Percentiles rank a stretch among this genome's conserved stretches.
Conservation (phyloP, 345 rosid genomes). For the Heritiera littoralis region DNA sequence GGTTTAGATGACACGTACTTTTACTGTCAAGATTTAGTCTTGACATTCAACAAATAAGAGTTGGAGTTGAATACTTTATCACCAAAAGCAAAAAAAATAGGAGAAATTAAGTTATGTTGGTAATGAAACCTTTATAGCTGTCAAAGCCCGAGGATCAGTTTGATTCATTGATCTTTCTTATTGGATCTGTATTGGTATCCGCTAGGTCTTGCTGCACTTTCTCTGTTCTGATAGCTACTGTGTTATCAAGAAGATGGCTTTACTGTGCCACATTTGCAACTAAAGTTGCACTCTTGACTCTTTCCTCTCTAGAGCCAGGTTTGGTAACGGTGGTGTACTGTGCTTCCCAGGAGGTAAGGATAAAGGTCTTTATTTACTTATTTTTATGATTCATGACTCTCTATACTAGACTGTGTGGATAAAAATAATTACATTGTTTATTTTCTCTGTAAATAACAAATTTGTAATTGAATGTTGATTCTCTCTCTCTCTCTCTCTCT, state of each 20-base stretch:
- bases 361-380: background rate
- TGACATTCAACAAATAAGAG: background rate
- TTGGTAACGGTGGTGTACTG: background rate
- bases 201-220: background rate
- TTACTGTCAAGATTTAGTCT: background rate
- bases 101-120: background rate
- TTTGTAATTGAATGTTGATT: too few species aligned
- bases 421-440: background rate
- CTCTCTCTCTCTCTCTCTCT: background rate
- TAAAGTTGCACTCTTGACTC: background rate
- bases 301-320: background rate
- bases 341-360: background rate
- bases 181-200: background rate
- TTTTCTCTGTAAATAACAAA: background rate
- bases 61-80: background rate
- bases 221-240: background rate
- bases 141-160: background rate
- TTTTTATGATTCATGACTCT: background rate
- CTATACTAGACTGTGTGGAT: background rate
- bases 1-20: background rate
- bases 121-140: background rate
- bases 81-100: background rate
- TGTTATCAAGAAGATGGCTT: background rate
- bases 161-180: background rate
- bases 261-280: background rate